Conservation (phyloP, 768 basidiomycete species). For the Wakefieldia striispora region DNA sequence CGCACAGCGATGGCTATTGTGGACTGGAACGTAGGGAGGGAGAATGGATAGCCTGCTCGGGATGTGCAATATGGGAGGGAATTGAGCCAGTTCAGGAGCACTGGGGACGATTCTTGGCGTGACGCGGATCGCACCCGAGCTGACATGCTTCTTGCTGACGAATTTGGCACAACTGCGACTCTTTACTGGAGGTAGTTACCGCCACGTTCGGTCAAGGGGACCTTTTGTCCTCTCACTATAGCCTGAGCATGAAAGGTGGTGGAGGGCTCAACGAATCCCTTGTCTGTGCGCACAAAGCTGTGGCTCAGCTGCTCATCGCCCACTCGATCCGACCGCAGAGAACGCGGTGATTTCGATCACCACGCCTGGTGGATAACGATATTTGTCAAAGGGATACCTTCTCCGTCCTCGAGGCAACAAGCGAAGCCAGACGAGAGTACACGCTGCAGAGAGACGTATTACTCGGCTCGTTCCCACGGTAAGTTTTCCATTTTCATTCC, state of each 20-base stretch:
- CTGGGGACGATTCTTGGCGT: slow-evolving; percentile 1
- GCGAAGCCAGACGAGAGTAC: slow-evolving; percentile 25
- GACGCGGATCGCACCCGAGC: slow-evolving; percentile 20
- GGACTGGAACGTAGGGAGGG: neutral
- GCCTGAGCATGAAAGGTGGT: slow-evolving; percentile 20
- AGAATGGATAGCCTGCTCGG: neutral
- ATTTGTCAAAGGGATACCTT: slow-evolving; percentile 21
- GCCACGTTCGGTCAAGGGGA: slow-evolving; percentile 6
- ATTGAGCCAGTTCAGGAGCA: slow-evolving; percentile 20
- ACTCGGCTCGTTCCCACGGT: slow-evolving; percentile 27
- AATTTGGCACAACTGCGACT: slow-evolving; percentile 13
- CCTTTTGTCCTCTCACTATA: no score
- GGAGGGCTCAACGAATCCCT: slow-evolving; percentile 1
- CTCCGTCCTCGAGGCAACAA: slow-evolving; percentile 34
- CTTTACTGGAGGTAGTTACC: slow-evolving; percentile 15
- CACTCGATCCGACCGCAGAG: slow-evolving; percentile 12
- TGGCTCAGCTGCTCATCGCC: slow-evolving; percentile 6
- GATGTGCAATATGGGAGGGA: slow-evolving; percentile 3
- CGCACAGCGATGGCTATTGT: slow-evolving; percentile 11
- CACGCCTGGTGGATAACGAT: slow-evolving; percentile 23
- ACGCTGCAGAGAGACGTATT: slow-evolving; percentile 16
- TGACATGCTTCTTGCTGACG: neutral
- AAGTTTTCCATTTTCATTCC: slow-evolving; percentile 33
- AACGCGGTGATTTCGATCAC: slow-evolving; percentile 20
- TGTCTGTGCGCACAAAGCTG: slow-evolving; percentile 6